A percentile compares a stretch with the other conserved stretches of the same genome.
Conservation (phyloP, 225 moss, liverwort and hornwort species). For the Takakia lepidozioides region DNA sequence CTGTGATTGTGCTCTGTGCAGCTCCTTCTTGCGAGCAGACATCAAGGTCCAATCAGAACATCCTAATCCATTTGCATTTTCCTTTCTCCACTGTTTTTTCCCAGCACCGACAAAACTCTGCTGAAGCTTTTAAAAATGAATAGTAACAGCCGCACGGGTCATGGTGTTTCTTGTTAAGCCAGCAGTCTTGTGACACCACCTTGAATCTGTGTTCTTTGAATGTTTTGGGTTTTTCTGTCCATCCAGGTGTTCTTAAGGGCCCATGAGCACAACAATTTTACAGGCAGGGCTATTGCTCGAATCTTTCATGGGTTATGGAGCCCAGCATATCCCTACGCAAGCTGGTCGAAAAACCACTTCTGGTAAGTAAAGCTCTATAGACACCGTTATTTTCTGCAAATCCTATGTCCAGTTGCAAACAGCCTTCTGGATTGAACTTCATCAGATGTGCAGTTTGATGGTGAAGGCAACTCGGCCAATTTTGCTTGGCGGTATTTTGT, state of each 20-base stretch:
- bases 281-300: constrained; percentile 82
- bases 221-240: too few relatives aligned
- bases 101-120: neutral
- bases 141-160: neutral
- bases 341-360: constrained; percentile 81
- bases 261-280: constrained; percentile 39
- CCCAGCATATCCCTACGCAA: constrained; percentile 65
- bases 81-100: neutral
- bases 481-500: neutral
- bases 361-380: too few relatives aligned
- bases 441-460: neutral
- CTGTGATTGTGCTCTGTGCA: constrained; percentile 33
- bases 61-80: neutral
- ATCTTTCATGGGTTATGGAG: constrained; percentile 90
- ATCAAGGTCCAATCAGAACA: constrained; percentile 55
- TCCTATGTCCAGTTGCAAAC: neutral
- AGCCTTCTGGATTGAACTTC: neutral
- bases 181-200: neutral
- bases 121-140: neutral
- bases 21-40: constrained; percentile 79
- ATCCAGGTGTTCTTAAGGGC: constrained; percentile 72
- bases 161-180: neutral
- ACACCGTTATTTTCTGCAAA: too few relatives aligned
- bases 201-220: neutral
- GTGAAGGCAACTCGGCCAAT: neutral